These are phyloP conservation scores for Mortierella sp. DNA, from an alignment of 371 early-diverging fungal genomes.

Conservation along the genomic window DNA sequence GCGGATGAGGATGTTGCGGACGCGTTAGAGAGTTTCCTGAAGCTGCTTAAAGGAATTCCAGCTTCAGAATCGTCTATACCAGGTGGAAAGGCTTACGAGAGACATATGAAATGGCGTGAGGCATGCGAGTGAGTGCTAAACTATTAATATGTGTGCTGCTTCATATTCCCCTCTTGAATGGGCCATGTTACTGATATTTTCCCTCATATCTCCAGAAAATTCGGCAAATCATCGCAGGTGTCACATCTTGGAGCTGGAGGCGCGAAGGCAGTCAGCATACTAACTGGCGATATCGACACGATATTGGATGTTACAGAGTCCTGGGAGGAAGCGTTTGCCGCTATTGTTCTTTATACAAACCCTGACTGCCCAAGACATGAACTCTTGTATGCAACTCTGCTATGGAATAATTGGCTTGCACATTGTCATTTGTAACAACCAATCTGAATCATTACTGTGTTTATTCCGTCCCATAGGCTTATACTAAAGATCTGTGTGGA, in stretches of 20 bases:
- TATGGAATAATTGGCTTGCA: background rate
- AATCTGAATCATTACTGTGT: background rate
- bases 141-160: background rate
- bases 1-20: conserved; percentile 27
- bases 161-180: background rate
- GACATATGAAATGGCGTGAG: conserved; percentile 42
- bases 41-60: conserved; percentile 32
- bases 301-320: conserved; percentile 32
- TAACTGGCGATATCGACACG: conserved; percentile 30
- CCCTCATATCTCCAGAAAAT: conserved; percentile 17
- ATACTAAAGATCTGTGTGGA: conserved; percentile 27
- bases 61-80: conserved; percentile 15
- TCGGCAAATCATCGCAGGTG: conserved; percentile 22
- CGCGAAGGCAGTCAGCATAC: conserved; percentile 17
- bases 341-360: conserved; percentile 37
- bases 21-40: conserved; percentile 33
- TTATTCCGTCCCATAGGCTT: conserved; percentile 9
- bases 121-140: conserved; percentile 37
- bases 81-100: conserved; percentile 10
- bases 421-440: background rate
- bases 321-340: conserved; percentile 51
- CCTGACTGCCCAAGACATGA: conserved; percentile 28
- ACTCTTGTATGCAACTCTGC: conserved; percentile 22
- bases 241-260: conserved; percentile 25
- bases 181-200: too few species aligned